Percentiles rank a stretch among this genome's conserved stretches.
Evolutionary conservation across 2,329 filamentous ascomycete genomes (phyloP).

Genomic region (Colletotrichum liaoningense): DNA sequence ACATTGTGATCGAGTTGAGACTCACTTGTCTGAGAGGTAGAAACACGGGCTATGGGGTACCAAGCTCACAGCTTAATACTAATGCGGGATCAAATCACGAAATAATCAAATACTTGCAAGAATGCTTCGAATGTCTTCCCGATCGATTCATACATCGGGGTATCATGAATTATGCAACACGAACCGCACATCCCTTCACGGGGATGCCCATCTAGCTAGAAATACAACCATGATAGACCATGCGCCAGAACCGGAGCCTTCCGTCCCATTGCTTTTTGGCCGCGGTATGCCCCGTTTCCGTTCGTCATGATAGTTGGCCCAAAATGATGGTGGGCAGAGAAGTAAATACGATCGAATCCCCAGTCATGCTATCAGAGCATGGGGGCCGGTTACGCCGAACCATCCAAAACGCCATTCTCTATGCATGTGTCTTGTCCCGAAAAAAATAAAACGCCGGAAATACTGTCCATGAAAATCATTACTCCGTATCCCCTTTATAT

Average conservation of each 20-base stretch:
- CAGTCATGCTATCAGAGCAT: conserved; percentile 1
- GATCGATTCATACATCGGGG: conserved; percentile 14
- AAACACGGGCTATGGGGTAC: not conserved
- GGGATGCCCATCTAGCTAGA: conserved; percentile 27
- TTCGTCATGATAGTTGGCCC: conserved; percentile 8
- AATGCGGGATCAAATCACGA: not conserved
- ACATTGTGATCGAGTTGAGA: not conserved
- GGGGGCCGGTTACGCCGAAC: conserved; percentile 4
- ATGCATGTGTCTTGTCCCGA: conserved; percentile 31
- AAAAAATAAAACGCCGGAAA: conserved; percentile 11
- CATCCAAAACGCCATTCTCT: conserved; percentile 26
- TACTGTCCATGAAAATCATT: conserved; percentile 4
- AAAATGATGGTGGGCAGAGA: not conserved
- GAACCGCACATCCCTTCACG: conserved; percentile 6
- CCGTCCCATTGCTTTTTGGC: not conserved
- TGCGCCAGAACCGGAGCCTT: not conserved
- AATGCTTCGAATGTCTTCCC: conserved; percentile 7
- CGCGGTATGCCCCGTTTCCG: not conserved
- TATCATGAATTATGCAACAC: conserved; percentile 16
- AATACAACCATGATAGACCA: conserved; percentile 27
- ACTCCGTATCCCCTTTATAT: not conserved
- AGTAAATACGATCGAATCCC: conserved; percentile 2
- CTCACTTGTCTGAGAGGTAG: not conserved
- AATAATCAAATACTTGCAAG: not conserved
- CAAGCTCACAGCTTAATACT: not conserved